These are phyloP conservation scores for Fusarium duplospermum DNA, from an alignment of 2,329 filamentous ascomycete species.

Conservation along the genomic window DNA sequence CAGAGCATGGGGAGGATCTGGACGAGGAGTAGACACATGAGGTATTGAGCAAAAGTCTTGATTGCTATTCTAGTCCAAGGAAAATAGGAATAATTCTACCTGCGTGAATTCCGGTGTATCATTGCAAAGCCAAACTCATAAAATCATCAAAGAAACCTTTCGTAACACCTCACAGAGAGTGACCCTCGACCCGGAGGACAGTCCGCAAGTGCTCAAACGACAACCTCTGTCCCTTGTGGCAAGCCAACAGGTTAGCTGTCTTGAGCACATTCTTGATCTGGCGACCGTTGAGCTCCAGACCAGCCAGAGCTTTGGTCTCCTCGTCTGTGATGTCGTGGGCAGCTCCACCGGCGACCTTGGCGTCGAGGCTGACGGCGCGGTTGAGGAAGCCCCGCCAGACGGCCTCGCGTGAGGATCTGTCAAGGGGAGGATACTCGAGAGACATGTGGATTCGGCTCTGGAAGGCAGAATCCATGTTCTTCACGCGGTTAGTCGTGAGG, in stretches of 20 bases:
- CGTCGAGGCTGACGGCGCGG: slow-evolving; percentile 42
- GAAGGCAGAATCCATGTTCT: slow-evolving; percentile 60
- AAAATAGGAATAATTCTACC: not conserved
- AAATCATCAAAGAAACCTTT: not conserved
- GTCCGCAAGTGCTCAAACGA: slow-evolving; percentile 45
- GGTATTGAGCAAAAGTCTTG: not conserved
- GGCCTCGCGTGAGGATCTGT: slow-evolving; percentile 47
- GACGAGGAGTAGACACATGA: not conserved
- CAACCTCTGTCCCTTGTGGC: slow-evolving; percentile 46
- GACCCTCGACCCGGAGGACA: slow-evolving; percentile 47
- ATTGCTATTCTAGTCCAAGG: not conserved
- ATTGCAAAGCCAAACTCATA: not conserved
- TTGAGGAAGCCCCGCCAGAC: slow-evolving; percentile 56
- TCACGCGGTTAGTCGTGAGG: slow-evolving; percentile 60
- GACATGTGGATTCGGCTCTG: slow-evolving; percentile 61
- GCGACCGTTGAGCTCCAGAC: slow-evolving; percentile 59
- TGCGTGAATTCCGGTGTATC: not conserved
- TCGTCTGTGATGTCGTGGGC: slow-evolving; percentile 47
- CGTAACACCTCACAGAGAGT: slow-evolving; percentile 38
- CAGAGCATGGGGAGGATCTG: not conserved
- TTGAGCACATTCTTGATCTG: slow-evolving; percentile 65
- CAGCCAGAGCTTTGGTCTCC: slow-evolving; percentile 51
- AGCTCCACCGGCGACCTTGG: slow-evolving; percentile 36
- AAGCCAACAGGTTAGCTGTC: slow-evolving; percentile 48
- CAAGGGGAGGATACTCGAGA: slow-evolving; percentile 59